Conservation (phyloP, 116 monocot genomes). For the Zostera marina region DNA sequence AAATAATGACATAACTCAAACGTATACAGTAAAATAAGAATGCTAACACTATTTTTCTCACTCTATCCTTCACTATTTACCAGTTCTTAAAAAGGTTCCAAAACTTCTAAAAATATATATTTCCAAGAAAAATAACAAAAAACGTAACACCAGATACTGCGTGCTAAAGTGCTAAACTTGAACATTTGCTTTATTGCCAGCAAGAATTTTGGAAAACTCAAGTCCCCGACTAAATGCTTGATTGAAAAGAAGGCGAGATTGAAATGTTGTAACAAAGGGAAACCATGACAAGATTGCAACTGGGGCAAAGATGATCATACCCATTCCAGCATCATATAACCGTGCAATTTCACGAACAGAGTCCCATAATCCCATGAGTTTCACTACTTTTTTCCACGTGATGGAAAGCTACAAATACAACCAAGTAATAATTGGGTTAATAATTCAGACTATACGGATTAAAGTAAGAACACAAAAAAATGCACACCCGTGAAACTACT, state of each 20-base stretch:
- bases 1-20: too few relatives aligned
- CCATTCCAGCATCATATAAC: slow-evolving; percentile 93
- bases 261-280: slow-evolving; percentile 86
- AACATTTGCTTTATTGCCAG: slow-evolving; percentile 93
- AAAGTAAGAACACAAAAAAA: neutral
- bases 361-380: slow-evolving; percentile 45
- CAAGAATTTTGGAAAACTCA: slow-evolving; percentile 86
- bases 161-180: slow-evolving; percentile 14
- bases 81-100: too few relatives aligned
- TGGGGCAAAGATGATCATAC: slow-evolving; percentile 64
- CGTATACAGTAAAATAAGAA: too few relatives aligned
- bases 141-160: too few relatives aligned
- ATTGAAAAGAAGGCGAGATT: slow-evolving; percentile 82
- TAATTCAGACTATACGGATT: neutral
- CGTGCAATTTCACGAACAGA: slow-evolving; percentile 74
- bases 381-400: slow-evolving; percentile 48
- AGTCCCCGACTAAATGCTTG: slow-evolving; percentile 89
- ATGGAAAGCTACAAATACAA: slow-evolving; percentile 45
- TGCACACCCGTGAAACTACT: slow-evolving; percentile 8
- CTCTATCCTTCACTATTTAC: too few relatives aligned
- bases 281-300: slow-evolving; percentile 81
- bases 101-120: too few relatives aligned
- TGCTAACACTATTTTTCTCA: too few relatives aligned
- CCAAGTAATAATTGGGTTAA: neutral
- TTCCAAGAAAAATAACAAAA: too few relatives aligned